Evolutionary conservation across 2,329 filamentous ascomycete species (phyloP).

Genomic region (Bipolaris oryzae): DNA sequence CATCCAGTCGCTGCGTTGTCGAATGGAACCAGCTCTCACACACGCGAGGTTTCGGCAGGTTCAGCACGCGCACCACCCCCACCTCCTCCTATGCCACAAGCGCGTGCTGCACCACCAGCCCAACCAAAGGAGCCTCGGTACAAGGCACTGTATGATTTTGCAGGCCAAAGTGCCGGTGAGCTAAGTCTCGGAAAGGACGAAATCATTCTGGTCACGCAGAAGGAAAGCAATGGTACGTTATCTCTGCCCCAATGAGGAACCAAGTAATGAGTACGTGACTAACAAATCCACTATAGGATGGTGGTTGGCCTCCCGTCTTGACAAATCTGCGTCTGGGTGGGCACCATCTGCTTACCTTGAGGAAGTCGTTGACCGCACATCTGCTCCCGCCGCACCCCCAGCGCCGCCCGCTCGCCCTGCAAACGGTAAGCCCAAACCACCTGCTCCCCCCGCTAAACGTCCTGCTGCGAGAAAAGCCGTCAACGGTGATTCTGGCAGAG

Average conservation of each 20-base stretch:
- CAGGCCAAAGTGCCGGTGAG: constrained; percentile 82
- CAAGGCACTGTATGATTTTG: constrained; percentile 92
- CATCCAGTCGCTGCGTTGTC: constrained; percentile 61
- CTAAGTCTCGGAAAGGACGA: constrained; percentile 80
- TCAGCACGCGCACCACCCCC: constrained; percentile 53
- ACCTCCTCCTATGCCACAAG: constrained; percentile 66
- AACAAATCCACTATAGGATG: constrained; percentile 67
- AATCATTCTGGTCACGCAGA: constrained; percentile 86
- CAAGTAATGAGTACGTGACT: constrained; percentile 18
- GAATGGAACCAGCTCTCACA: constrained; percentile 52
- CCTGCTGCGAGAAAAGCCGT: constrained; percentile 75
- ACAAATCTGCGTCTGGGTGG: constrained; percentile 81
- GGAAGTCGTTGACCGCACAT: constrained; percentile 66
- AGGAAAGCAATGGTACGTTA: constrained; percentile 86
- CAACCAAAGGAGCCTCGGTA: constrained; percentile 74
- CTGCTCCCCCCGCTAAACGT: constrained; percentile 79
- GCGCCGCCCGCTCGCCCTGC: constrained; percentile 64
- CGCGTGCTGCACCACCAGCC: constrained; percentile 65
- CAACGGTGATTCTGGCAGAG: constrained; percentile 66
- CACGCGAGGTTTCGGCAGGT: constrained; percentile 49
- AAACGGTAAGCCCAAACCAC: constrained; percentile 72
- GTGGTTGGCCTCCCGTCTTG: constrained; percentile 85
- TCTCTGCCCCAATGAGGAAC: neutral
- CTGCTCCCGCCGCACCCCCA: constrained; percentile 60
- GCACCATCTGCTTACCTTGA: constrained; percentile 93